Percentiles rank a stretch among this genome's conserved stretches.
Evolutionary conservation across 306 rosid species (phyloP).

Genomic region (Elaeagnus macrophylla): DNA sequence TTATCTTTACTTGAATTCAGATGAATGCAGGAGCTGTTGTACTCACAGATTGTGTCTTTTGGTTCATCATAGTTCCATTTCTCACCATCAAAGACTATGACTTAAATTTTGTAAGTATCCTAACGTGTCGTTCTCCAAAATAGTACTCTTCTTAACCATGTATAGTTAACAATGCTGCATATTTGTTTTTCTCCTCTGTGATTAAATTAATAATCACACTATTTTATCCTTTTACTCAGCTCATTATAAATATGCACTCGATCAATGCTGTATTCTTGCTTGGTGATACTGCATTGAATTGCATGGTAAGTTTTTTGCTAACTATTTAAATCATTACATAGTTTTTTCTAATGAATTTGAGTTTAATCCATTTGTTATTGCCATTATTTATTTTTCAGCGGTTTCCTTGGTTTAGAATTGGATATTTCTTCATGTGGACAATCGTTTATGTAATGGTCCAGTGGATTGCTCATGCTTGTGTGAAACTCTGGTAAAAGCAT

Average conservation of each 20-base stretch:
- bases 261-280: constrained; percentile 87
- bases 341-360: neutral
- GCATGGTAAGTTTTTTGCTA: constrained; percentile 45
- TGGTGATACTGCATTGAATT: constrained; percentile 73
- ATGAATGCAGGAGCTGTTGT: constrained; percentile 94
- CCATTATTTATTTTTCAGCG: constrained; percentile 36
- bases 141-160: neutral
- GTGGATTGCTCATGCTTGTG: constrained; percentile 77
- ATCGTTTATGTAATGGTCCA: constrained; percentile 61
- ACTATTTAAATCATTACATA: neutral
- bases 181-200: too few species aligned
- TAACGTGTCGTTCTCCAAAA: neutral
- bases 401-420: constrained; percentile 93
- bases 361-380: constrained; percentile 12
- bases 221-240: constrained; percentile 34
- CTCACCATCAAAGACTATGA: constrained; percentile 66
- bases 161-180: too few species aligned
- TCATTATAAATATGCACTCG: constrained; percentile 66
- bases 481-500: constrained; percentile 58
- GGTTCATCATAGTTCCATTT: constrained; percentile 86
- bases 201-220: constrained; percentile 3
- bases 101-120: constrained; percentile 65
- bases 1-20: constrained; percentile 30
- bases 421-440: constrained; percentile 92
- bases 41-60: constrained; percentile 86